These are phyloP conservation scores for Fonsecaea erecta DNA, from an alignment of 2,329 filamentous ascomycete species.

Conservation along the genomic window DNA sequence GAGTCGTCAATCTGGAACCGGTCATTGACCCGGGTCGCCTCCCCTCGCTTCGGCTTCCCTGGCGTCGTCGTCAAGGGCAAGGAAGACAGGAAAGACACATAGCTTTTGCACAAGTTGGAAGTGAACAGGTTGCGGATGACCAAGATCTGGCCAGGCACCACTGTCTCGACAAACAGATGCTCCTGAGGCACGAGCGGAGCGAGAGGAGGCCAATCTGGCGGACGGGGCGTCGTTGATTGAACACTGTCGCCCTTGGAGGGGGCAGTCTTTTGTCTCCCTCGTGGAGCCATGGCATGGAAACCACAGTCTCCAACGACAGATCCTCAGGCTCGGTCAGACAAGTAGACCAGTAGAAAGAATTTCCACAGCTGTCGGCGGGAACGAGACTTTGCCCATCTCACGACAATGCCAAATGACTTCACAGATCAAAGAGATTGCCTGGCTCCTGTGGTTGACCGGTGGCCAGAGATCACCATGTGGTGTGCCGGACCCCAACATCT, in stretches of 20 bases:
- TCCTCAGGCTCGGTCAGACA: background rate
- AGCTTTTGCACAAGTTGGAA: slow-evolving; percentile 72
- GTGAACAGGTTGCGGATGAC: slow-evolving; percentile 77
- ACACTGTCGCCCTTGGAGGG: slow-evolving; percentile 2
- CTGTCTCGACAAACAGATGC: slow-evolving; percentile 64
- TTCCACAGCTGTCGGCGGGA: background rate
- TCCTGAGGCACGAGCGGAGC: slow-evolving; percentile 69
- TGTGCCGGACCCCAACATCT: background rate
- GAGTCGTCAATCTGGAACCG: slow-evolving; percentile 81
- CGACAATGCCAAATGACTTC: background rate
- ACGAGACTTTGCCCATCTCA: background rate
- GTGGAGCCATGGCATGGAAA: slow-evolving; percentile 23
- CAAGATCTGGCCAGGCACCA: slow-evolving; percentile 70
- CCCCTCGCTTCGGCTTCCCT: slow-evolving; percentile 74
- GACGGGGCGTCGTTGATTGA: slow-evolving; percentile 22
- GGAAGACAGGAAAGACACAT: slow-evolving; percentile 72
- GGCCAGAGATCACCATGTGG: background rate
- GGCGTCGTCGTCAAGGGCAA: slow-evolving; percentile 79
- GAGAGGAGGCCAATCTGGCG: slow-evolving; percentile 73
- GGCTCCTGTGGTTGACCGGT: background rate
- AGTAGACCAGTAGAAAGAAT: background rate
- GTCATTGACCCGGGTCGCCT: slow-evolving; percentile 86
- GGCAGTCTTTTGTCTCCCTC: slow-evolving; percentile 23
- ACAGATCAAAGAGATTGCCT: background rate
- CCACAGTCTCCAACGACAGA: background rate